Base-by-base conservation (phyloP, 345 rosid genomes). In the Diplotaxis tenuifolia region DNA sequence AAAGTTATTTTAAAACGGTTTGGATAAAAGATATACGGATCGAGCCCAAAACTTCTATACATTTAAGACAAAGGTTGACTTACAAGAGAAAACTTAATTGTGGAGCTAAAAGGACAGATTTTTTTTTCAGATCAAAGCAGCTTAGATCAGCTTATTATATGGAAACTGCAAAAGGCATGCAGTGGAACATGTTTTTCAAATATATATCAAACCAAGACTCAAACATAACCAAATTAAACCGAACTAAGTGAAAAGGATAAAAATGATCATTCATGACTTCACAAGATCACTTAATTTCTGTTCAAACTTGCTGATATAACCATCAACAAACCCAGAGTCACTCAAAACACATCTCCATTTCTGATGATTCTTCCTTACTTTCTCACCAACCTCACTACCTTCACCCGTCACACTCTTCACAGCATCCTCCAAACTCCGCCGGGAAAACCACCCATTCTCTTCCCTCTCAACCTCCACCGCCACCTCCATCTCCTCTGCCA, bases 391-490 rank as follows among this genome's bases (percentile, higher is more conserved):
- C 32, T 80, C 83, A 34, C 86, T 82, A 4, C 71, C 82, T 75
- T 82, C 62, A 4, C 79, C 82, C 89, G 83, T 88, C 75, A 80
- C 86, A 45, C 68, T 73, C 70, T 74, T 76, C 64, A 86, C 83
- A n/a, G 86, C 82, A 31, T 66, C 59, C 68, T 79, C 72, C 72
- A 88, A 57, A 31, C 81, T 83, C 69, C 73, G 83, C 69, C 79
- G 81, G 0, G 88, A 81, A 42, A 88, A 65, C 93, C 86, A 83
- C 0, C 93, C 89, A 54, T 77, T 79, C 66, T 82, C 86, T 32
- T 73, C 82, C 58, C 78, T 86, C 66, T 86, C 75, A 2, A 86
- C 89, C 70, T 86, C 88, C 23, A 89, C 84, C 0, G 82, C 90
- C 49, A 89, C 82, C 57, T 82, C 78, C 58, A 89, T 71, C 65